Evolutionary conservation across 768 basidiomycete genomes (phyloP).

Genomic region (Russula compacta): DNA sequence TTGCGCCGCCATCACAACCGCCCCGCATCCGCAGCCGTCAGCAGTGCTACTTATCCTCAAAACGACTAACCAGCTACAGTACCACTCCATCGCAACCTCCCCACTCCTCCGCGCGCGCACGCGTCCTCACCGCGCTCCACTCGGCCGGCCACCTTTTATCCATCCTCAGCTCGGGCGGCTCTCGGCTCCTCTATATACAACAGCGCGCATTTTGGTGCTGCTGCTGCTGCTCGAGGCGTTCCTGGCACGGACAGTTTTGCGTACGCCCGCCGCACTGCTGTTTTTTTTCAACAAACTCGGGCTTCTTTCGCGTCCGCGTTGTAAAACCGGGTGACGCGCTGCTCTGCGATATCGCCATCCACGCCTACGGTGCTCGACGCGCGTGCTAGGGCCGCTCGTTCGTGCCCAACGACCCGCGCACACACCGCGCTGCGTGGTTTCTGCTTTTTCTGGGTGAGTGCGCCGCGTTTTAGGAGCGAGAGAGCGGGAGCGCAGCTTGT

Average conservation of each 20-base stretch:
- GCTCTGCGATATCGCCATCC: slow-evolving; percentile 79
- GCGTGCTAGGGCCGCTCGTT: slow-evolving; percentile 34
- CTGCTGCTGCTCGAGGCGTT: slow-evolving; percentile 74
- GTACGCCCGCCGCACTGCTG: slow-evolving; percentile 51
- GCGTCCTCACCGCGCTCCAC: slow-evolving; percentile 48
- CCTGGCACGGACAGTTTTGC: slow-evolving; percentile 49
- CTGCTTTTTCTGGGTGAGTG: slow-evolving; percentile 37
- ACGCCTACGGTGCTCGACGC: slow-evolving; percentile 86
- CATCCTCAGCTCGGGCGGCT: slow-evolving; percentile 81
- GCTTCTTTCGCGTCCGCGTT: slow-evolving; percentile 69
- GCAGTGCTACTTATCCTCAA: slow-evolving; percentile 52
- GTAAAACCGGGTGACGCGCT: slow-evolving; percentile 72
- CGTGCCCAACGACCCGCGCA: slow-evolving; percentile 54
- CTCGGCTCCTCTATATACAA: slow-evolving; percentile 76
- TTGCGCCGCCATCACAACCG: background rate
- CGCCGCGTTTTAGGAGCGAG: slow-evolving; percentile 56
- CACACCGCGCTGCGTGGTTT: slow-evolving; percentile 44
- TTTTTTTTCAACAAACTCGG: slow-evolving; percentile 88
- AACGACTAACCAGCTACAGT: slow-evolving; percentile 61
- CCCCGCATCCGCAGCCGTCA: no score
- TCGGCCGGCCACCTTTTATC: slow-evolving; percentile 37
- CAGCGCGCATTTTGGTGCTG: slow-evolving; percentile 48
- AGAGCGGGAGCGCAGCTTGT: slow-evolving; percentile 38
- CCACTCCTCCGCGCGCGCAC: slow-evolving; percentile 35
- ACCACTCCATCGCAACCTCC: slow-evolving; percentile 42